Base-by-base conservation (phyloP, 371 early-diverging fungal species). In the Basidiobolus meristosporus region DNA sequence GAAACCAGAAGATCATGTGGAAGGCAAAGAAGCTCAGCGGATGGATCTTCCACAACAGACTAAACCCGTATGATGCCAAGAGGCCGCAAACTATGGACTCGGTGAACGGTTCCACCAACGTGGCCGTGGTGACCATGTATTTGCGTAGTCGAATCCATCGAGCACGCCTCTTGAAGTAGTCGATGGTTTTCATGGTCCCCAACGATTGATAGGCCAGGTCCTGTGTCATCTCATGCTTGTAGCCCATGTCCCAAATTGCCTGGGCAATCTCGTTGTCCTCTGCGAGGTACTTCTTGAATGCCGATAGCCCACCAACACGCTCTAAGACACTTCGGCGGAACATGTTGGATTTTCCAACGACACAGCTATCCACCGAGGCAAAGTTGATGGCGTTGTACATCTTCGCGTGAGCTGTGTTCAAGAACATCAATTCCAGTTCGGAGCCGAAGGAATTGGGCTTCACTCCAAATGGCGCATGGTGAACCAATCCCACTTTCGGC, bases 81-180 rank as follows among this genome's bases (percentile, higher is more conserved):
- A 71, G 22, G 7, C 83, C 86, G 53, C 75, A 69, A 11, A 88
- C 47, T 20, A 91, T 57, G 9, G 82, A 84, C 54, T 91, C 92
- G 4, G 87, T 82, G 26, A 90, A 66, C 2, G 96, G 93, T 50
- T 95, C 96, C 1, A 77, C 56, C 6, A 86, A 44, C 1, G 91
- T 92, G 1, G 90, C 91, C 9, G 65, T 65, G 0, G 80, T 70
- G 10, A 87, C 89, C 14, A 81, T 82, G 55, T 82, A 90, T 56
- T 87, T 90, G 36, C 96, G 71, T 32, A 87, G 70, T 22, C 93
- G 77, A n/a, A 77, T 78, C 96, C 96, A 95, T 41, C 96, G 63
- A 16, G 77, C 69, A 11, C 91, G 69, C n/a, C 93, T 68, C 36
- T 59, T 48, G 44, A 81, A 76, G 58, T 86, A 92, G 33, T 84